phyloP scores from a whole-genome alignment of 345 rosid genomes.

The Salix arbutifolia region DNA sequence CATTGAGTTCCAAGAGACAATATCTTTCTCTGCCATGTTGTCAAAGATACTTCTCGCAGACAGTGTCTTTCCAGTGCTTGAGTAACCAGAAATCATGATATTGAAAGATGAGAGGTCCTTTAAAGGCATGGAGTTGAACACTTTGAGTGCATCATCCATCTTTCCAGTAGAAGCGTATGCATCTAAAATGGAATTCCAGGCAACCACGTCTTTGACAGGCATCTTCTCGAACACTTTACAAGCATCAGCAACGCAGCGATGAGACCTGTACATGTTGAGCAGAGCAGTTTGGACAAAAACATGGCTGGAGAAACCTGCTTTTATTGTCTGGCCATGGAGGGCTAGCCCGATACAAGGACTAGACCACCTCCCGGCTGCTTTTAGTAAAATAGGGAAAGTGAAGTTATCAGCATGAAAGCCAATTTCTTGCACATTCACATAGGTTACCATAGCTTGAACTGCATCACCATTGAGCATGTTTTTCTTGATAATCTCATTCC shows the following conservation, averaged over 20 bases:
- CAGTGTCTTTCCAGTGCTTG: slow-evolving; percentile 3
- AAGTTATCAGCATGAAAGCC: slow-evolving; percentile 12
- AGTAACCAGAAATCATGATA: slow-evolving; percentile 24
- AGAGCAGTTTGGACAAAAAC: slow-evolving; percentile 19
- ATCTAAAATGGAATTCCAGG: slow-evolving; percentile 26
- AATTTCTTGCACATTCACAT: not conserved
- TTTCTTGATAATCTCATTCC: slow-evolving; percentile 11
- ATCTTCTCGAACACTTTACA: slow-evolving; percentile 18
- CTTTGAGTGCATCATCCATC: slow-evolving; percentile 15
- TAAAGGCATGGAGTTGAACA: slow-evolving; percentile 22
- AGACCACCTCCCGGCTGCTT: slow-evolving; percentile 8
- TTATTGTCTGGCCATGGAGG: slow-evolving; percentile 13
- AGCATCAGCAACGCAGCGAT: slow-evolving; percentile 7
- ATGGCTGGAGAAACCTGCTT: slow-evolving; percentile 13
- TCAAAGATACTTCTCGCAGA: slow-evolving; percentile 16
- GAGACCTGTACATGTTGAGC: slow-evolving; percentile 9
- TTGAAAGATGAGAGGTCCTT: slow-evolving; percentile 24
- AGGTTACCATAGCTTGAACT: slow-evolving; percentile 2
- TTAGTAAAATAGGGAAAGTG: slow-evolving; percentile 16
- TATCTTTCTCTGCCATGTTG: slow-evolving; percentile 13
- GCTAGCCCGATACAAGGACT: slow-evolving; percentile 1
- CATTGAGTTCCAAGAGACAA: slow-evolving; percentile 26
- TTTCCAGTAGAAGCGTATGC: slow-evolving; percentile 14
- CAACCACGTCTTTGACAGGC: slow-evolving; percentile 15
- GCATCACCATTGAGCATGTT: slow-evolving; percentile 4